Percentiles rank a stretch among this genome's conserved stretches.
Conservation (phyloP, 2,329 filamentous ascomycete species). For the Fusarium papillatum region DNA sequence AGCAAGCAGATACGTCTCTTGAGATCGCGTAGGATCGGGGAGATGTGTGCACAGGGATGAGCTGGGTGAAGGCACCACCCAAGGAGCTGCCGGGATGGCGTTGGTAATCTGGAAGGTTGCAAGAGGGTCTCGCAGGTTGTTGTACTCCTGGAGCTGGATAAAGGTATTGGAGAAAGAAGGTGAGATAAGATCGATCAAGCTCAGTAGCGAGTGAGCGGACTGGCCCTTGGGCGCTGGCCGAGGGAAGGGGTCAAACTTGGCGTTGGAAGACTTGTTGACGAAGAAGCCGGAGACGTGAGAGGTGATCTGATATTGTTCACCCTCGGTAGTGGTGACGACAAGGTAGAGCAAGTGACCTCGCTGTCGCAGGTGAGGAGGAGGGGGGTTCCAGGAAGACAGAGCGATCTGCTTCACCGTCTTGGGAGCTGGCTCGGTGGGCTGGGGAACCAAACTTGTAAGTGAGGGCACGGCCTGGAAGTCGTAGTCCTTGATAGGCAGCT, state of each 20-base stretch:
- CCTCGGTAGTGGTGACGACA: constrained; percentile 90
- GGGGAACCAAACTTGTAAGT: constrained; percentile 79
- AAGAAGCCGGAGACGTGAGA: constrained; percentile 95
- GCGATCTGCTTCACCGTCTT: constrained; percentile 93
- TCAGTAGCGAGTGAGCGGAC: constrained; percentile 88
- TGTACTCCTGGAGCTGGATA: constrained; percentile 84
- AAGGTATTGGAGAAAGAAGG: constrained; percentile 86
- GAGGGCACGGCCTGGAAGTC: constrained; percentile 80
- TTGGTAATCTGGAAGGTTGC: constrained; percentile 97
- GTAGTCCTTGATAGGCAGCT: constrained; percentile 74
- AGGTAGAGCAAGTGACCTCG: constrained; percentile 95
- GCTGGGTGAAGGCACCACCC: constrained; percentile 82
- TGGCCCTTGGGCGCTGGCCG: constrained; percentile 82
- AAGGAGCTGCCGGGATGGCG: constrained; percentile 91
- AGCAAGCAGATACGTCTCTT: constrained; percentile 91
- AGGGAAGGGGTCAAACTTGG: constrained; percentile 93
- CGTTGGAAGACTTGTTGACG: constrained; percentile 95
- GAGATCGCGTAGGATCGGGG: constrained; percentile 87
- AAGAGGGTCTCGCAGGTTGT: constrained; percentile 87
- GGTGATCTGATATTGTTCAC: constrained; percentile 95
- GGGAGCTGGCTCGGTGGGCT: constrained; percentile 75
- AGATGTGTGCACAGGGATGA: constrained; percentile 79
- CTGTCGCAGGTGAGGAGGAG: constrained; percentile 90
- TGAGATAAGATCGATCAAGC: constrained; percentile 83
- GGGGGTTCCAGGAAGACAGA: constrained; percentile 96